A percentile compares a stretch with the other conserved stretches of the same genome.
These are phyloP conservation scores for Salix brachista DNA, from an alignment of 345 rosid genomes.

Conservation along the genomic window DNA sequence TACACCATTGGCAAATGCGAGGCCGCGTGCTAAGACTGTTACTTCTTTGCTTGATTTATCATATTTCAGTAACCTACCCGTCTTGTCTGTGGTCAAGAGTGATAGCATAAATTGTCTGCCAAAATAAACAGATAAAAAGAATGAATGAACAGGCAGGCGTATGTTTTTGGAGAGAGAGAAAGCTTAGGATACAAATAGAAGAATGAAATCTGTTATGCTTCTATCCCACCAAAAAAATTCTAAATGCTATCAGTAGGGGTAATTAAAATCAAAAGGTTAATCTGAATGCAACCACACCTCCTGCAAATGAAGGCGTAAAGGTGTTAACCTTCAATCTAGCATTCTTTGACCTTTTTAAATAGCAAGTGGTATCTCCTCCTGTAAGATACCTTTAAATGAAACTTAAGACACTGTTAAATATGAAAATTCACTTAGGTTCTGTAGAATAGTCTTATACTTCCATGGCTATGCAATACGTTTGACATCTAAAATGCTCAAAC, in stretches of 20 bases:
- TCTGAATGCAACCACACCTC: not conserved
- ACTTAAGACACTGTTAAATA: not conserved
- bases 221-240: not conserved
- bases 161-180: not conserved
- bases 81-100: constrained; percentile 8
- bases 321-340: not conserved
- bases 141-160: not conserved
- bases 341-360: not conserved
- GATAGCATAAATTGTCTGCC: constrained; percentile 21
- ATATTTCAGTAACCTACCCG: constrained; percentile 24
- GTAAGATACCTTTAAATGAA: not conserved
- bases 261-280: not conserved
- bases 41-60: constrained; percentile 15
- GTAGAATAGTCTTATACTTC: not conserved
- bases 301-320: not conserved
- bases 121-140: not conserved
- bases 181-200: not conserved
- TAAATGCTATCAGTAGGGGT: not conserved
- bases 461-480: not conserved
- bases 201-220: not conserved
- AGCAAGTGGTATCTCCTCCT: not conserved
- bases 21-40: constrained; percentile 8
- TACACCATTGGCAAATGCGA: constrained; percentile 28
- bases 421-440: not conserved
- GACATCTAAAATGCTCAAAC: not conserved